Evolutionary conservation across 495 filamentous ascomycete species (phyloP).

Genomic region (Terfezia boudieri): DNA sequence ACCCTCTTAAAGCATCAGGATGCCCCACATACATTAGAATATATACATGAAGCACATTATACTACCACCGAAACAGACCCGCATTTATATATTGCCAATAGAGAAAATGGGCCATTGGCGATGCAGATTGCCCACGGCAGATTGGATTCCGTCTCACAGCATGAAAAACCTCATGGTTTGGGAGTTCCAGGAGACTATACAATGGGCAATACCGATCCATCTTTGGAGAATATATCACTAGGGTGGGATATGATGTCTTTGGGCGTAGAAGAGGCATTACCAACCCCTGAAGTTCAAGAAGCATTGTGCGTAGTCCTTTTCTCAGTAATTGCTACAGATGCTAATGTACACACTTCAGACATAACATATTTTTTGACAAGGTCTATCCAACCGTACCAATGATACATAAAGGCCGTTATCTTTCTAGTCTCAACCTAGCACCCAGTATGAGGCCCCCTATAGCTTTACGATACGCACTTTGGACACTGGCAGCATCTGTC

Average conservation of each 20-base stretch:
- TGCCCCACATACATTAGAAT: neutral
- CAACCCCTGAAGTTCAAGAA: conserved; percentile 67
- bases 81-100: too few relatives aligned
- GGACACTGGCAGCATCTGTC: conserved; percentile 65
- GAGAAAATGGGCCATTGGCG: too few relatives aligned
- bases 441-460: conserved; percentile 73
- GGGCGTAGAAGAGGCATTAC: conserved; percentile 79
- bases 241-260: conserved; percentile 84
- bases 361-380: conserved; percentile 76
- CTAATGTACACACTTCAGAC: conserved; percentile 24
- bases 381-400: conserved; percentile 67
- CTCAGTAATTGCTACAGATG: neutral
- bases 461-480: conserved; percentile 79
- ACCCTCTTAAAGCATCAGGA: conserved; percentile 59
- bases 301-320: conserved; percentile 42
- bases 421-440: conserved; percentile 63
- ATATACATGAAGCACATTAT: too few relatives aligned
- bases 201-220: too few relatives aligned
- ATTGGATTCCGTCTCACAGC: too few relatives aligned
- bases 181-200: too few relatives aligned
- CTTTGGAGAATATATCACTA: neutral
- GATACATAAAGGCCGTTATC: conserved; percentile 69
- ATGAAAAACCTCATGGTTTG: too few relatives aligned
- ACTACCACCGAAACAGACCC: too few relatives aligned
- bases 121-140: too few relatives aligned